Percentiles rank a stretch among this genome's conserved stretches.
Conservation (phyloP, 352 stramenopile genomes). For the Phytopythium ostracodes region DNA sequence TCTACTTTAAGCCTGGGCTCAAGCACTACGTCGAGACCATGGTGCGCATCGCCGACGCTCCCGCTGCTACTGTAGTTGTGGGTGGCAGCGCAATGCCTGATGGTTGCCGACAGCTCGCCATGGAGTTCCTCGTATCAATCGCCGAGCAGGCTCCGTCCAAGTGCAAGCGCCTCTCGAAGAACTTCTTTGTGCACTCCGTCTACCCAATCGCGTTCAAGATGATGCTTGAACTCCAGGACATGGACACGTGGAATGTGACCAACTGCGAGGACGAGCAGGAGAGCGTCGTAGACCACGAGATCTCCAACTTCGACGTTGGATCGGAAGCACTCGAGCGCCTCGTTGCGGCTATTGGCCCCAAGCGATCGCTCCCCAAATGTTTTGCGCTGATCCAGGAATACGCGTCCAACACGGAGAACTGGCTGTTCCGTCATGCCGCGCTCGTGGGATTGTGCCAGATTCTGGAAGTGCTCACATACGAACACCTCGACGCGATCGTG, state of each 20-base stretch:
- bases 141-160: conserved; percentile 58
- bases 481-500: conserved; percentile 68
- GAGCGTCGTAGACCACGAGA: conserved; percentile 48
- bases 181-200: conserved; percentile 65
- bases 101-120: conserved; percentile 71
- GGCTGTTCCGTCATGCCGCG: conserved; percentile 71
- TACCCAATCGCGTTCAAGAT: conserved; percentile 81
- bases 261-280: conserved; percentile 71
- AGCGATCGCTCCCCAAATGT: conserved; percentile 69
- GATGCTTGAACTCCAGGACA: conserved; percentile 78
- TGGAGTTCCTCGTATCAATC: conserved; percentile 82
- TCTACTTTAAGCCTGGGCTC: conserved; percentile 65
- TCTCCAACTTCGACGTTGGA: conserved; percentile 86
- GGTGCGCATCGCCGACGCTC: conserved; percentile 59
- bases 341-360: conserved; percentile 55
- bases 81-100: conserved; percentile 32
- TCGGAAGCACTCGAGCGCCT: conserved; percentile 76
- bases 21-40: conserved; percentile 63
- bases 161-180: conserved; percentile 71
- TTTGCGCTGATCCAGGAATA: conserved; percentile 80
- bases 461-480: conserved; percentile 57
- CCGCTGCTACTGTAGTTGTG: not conserved
- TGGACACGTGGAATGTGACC: conserved; percentile 63
- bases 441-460: conserved; percentile 83
- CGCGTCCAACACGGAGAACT: conserved; percentile 50